Percentiles rank a stretch among this genome's conserved stretches.
These are phyloP conservation scores for Sporothrix dimorphospora DNA, from an alignment of 2,329 filamentous ascomycete genomes.

Conservation along the genomic window DNA sequence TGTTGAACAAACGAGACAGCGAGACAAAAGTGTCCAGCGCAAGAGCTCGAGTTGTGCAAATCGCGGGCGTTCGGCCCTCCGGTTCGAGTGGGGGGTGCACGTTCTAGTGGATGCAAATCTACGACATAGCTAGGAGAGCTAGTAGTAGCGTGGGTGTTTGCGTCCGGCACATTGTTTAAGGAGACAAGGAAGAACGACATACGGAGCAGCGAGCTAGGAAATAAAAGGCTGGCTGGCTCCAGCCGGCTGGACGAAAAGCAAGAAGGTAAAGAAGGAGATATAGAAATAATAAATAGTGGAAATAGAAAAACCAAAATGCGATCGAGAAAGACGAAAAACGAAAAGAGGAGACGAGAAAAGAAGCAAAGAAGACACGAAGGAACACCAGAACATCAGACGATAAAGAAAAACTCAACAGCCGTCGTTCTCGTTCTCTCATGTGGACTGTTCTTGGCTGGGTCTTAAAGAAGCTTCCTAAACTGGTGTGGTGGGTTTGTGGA, in stretches of 20 bases:
- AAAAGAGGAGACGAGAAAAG: not conserved
- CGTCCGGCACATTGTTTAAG: not conserved
- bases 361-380: not conserved
- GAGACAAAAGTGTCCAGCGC: no score
- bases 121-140: not conserved
- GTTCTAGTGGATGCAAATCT: not conserved
- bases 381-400: not conserved
- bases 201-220: not conserved
- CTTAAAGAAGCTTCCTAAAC: not conserved
- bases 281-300: not conserved
- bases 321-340: not conserved
- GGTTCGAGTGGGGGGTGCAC: not conserved
- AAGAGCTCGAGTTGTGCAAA: not conserved
- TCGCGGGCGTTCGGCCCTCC: not conserved
- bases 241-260: not conserved
- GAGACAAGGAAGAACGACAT: not conserved
- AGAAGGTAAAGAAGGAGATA: no score
- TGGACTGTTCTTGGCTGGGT: not conserved
- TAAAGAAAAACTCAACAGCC: not conserved
- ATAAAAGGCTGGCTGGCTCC: not conserved
- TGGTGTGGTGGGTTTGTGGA: constrained; percentile 2
- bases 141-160: not conserved
- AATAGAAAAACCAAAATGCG: not conserved
- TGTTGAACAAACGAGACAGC: not conserved
- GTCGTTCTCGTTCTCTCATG: constrained; percentile 1